Evolutionary conservation across 352 stramenopile genomes (phyloP).

Genomic region (Discostella stelligera): DNA sequence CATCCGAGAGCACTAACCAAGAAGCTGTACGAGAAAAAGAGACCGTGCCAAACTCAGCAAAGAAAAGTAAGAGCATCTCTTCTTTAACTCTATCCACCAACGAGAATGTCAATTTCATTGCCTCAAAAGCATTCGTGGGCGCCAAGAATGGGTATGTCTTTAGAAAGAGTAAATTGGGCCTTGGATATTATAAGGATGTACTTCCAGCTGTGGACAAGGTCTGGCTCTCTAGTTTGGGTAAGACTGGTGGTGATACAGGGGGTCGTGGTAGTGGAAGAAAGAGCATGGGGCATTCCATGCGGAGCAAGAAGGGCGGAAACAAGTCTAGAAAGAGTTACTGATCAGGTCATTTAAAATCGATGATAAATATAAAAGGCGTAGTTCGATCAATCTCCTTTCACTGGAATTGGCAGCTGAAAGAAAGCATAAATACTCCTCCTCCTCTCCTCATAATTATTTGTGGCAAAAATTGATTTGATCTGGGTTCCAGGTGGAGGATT

Average conservation of each 20-base stretch:
- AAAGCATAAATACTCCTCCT: no score
- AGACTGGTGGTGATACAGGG: slow-evolving; percentile 9
- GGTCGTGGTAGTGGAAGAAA: slow-evolving; percentile 12
- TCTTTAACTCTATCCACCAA: slow-evolving; percentile 2
- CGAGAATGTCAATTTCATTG: slow-evolving; percentile 50
- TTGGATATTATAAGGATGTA: slow-evolving; percentile 78
- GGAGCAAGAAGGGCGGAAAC: slow-evolving; percentile 22
- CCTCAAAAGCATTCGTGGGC: slow-evolving; percentile 69
- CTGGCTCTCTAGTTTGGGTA: slow-evolving; percentile 40
- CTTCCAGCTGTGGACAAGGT: slow-evolving; percentile 66
- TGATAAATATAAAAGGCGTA: no score
- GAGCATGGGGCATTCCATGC: slow-evolving; percentile 18
- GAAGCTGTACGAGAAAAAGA: not conserved
- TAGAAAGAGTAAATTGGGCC: slow-evolving; percentile 56
- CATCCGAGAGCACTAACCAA: slow-evolving; percentile 8
- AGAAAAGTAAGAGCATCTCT: slow-evolving; percentile 24
- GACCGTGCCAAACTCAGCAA: slow-evolving; percentile 9
- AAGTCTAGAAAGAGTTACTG: slow-evolving; percentile 38
- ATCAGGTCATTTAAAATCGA: not conserved
- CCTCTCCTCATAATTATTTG: no score
- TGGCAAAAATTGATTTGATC: no score
- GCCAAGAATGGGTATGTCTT: slow-evolving; percentile 79
- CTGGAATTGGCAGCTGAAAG: no score
- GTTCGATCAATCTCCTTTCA: no score
- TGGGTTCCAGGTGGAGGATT: no score